Evolutionary conservation across 345 rosid species (phyloP).

Genomic region (Odontarrhena argentea): DNA sequence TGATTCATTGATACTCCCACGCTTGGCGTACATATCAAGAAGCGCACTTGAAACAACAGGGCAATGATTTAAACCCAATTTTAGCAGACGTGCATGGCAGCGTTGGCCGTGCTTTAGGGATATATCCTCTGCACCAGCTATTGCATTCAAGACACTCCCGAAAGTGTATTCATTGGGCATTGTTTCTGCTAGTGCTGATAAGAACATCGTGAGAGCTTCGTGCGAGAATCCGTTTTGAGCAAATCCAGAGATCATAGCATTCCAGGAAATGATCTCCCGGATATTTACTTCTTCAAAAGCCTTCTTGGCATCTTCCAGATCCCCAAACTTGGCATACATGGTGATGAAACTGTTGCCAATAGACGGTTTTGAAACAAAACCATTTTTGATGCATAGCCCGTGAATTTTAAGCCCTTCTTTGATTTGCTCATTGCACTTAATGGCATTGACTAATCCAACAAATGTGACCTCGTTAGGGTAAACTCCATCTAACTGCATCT

Average conservation of each 20-base stretch:
- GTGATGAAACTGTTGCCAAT: slow-evolving; percentile 77
- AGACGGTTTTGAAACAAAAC: slow-evolving; percentile 53
- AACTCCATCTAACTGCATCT: slow-evolving; percentile 71
- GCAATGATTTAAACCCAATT: slow-evolving; percentile 58
- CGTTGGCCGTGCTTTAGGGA: slow-evolving; percentile 72
- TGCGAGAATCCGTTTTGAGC: slow-evolving; percentile 63
- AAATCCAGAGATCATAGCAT: slow-evolving; percentile 83
- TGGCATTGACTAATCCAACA: slow-evolving; percentile 62
- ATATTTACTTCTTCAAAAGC: slow-evolving; percentile 58
- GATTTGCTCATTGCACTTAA: slow-evolving; percentile 47
- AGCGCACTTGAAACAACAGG: slow-evolving; percentile 75
- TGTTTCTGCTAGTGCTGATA: slow-evolving; percentile 47
- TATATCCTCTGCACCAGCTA: slow-evolving; percentile 73
- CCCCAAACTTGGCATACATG: slow-evolving; percentile 78
- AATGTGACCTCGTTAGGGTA: slow-evolving; percentile 80
- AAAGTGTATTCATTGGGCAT: slow-evolving; percentile 74
- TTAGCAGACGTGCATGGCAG: slow-evolving; percentile 72
- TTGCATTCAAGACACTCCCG: slow-evolving; percentile 82
- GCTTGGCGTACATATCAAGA: slow-evolving; percentile 94
- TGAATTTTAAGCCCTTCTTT: slow-evolving; percentile 64
- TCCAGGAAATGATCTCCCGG: slow-evolving; percentile 72
- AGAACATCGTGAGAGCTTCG: slow-evolving; percentile 58
- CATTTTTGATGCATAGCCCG: slow-evolving; percentile 59
- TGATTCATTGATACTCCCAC: slow-evolving; percentile 77
- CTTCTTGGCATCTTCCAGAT: slow-evolving; percentile 56